phyloP scores from a whole-genome alignment of 1,284 basidiomycete species.

The Ceratobasidium sp. region DNA sequence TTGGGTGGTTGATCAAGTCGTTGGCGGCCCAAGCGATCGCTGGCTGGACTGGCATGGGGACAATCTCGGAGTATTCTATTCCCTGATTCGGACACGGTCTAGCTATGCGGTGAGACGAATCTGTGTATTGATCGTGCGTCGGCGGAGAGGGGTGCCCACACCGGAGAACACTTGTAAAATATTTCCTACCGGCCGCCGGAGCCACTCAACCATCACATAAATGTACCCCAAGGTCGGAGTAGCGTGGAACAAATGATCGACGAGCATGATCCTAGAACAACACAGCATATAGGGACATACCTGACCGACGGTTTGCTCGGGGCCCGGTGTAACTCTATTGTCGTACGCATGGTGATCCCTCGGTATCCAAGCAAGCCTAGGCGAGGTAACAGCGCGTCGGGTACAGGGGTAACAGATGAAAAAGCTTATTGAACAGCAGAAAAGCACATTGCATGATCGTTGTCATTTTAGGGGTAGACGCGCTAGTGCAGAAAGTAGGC shows the following conservation, averaged over 20 bases:
- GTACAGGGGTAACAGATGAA: background rate
- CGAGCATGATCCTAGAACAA: background rate
- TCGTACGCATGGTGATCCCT: background rate
- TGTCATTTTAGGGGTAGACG: background rate
- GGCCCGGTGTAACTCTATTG: conserved; percentile 15
- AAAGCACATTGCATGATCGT: background rate
- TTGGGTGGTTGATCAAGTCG: conserved; percentile 79
- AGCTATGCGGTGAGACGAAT: background rate
- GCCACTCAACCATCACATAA: background rate
- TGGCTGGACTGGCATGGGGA: conserved; percentile 64
- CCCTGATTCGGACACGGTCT: conserved; percentile 56
- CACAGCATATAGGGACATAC: conserved; percentile 10
- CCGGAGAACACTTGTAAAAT: background rate
- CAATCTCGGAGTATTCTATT: conserved; percentile 79
- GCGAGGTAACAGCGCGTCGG: background rate
- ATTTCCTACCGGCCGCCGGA: conserved; percentile 5
- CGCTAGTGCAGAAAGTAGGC: background rate
- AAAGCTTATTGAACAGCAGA: background rate
- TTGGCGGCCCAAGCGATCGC: conserved; percentile 65
- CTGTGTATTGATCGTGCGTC: background rate
- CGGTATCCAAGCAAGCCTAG: background rate
- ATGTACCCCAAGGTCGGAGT: too few species aligned
- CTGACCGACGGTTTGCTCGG: conserved; percentile 8
- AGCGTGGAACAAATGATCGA: conserved; percentile 1
- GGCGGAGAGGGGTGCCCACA: background rate